phyloP scores from a whole-genome alignment of 1,139 yeast genomes.

The Kluyveromyces sp. region DNA sequence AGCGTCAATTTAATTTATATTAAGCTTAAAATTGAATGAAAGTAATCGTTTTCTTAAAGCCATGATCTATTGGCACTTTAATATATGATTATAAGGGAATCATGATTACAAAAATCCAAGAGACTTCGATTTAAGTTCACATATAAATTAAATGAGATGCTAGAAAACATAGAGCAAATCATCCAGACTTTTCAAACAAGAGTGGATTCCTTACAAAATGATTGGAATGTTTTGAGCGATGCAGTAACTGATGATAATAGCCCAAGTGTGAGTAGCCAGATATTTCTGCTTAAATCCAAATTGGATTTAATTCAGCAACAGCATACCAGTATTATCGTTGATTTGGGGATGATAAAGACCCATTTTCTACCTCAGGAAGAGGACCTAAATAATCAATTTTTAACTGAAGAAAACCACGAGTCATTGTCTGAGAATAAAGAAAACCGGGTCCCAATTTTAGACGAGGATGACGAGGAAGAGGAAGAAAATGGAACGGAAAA shows the following conservation, averaged over 20 bases:
- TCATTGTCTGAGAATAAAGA: not conserved
- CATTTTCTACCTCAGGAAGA: not conserved
- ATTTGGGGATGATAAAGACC: slow-evolving; percentile 13
- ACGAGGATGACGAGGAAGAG: not conserved
- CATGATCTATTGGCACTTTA: too few relatives aligned
- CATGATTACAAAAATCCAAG: not conserved
- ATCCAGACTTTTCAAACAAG: slow-evolving; percentile 9
- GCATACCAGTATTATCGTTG: slow-evolving; percentile 18
- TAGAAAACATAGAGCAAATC: slow-evolving; percentile 8
- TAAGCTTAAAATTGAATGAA: too few relatives aligned
- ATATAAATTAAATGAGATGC: slow-evolving; percentile 1
- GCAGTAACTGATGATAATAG: not conserved
- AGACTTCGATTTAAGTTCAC: not conserved
- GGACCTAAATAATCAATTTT: not conserved
- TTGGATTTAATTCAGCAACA: slow-evolving; percentile 17
- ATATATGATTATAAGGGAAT: too few relatives aligned
- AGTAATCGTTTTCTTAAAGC: too few relatives aligned
- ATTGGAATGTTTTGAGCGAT: slow-evolving; percentile 13
- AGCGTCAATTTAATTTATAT: too few relatives aligned
- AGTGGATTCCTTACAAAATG: slow-evolving; percentile 12
- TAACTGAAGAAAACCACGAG: not conserved
- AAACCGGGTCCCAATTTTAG: not conserved
- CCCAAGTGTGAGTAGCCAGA: not conserved
- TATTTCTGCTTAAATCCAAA: slow-evolving; percentile 11
- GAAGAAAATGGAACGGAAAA: not conserved